Percentiles rank a stretch among this genome's conserved stretches.
Evolutionary conservation across 108 stramenopile species (phyloP).

Genomic region (Conticribra guillardii): DNA sequence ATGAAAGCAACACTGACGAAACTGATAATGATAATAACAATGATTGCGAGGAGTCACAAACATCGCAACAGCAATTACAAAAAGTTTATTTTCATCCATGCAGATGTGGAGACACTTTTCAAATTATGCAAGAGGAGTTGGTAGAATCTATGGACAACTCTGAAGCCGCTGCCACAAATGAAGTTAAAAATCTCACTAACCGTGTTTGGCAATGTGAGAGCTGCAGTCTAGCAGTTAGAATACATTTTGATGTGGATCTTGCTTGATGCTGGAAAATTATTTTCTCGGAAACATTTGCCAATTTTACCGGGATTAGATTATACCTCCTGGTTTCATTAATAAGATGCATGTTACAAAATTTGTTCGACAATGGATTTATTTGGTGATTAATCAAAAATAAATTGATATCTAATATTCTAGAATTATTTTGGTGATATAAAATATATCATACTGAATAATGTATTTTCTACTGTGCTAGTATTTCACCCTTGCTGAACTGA

Average conservation of each 20-base stretch:
- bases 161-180: background rate
- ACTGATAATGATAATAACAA: too few relatives aligned
- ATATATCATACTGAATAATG: too few relatives aligned
- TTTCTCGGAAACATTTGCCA: too few relatives aligned
- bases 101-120: conserved; percentile 69
- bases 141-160: conserved; percentile 1
- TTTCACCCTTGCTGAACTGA: too few relatives aligned
- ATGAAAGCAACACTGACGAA: conserved; percentile 14
- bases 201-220: conserved; percentile 48
- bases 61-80: conserved; percentile 19
- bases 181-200: background rate
- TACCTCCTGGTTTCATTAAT: too few relatives aligned
- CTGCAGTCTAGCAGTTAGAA: conserved; percentile 41
- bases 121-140: conserved; percentile 39
- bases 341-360: too few relatives aligned
- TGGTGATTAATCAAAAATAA: too few relatives aligned
- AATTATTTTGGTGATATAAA: too few relatives aligned
- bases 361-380: too few relatives aligned
- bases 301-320: too few relatives aligned
- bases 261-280: background rate
- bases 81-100: conserved; percentile 62
- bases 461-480: too few relatives aligned
- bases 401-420: too few relatives aligned
- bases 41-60: conserved; percentile 11
- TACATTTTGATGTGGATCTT: conserved; percentile 28